Base-by-base conservation (phyloP, 2,329 filamentous ascomycete genomes). In the Cercospora beticola region DNA sequence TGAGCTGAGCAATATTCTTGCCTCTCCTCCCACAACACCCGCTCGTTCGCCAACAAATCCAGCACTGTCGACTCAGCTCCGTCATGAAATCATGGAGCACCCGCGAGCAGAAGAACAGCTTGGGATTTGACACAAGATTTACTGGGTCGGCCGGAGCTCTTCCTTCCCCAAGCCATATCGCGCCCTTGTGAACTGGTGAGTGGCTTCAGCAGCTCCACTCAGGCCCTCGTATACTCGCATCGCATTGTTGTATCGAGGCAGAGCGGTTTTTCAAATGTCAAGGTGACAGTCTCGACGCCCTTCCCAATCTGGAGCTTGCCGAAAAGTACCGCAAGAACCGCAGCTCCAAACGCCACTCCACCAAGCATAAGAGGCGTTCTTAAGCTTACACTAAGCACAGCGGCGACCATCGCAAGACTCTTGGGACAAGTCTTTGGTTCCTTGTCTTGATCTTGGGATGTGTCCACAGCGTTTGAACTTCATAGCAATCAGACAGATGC, bases 261-360 rank as follows among this genome's bases (percentile, higher is more conserved):
- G 18, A n/a, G n/a, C 5, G 31, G 23, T n/a, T 43, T 40, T 43
- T 16, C 36, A 43, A 8, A 43, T 43, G 36, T 43, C 16, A 43
- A 43, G 36, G 14, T 3, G 36, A 43, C 36, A 43, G 2, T 0
- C 3, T 49, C 60, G 12, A 62, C n/a, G 43, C 28, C 12, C 18
- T 64, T 33, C 46, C 62, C 4, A 43, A 57, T 57, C 21, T 30
- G 54, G 52, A 46, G n/a, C 54, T 59, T 65, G 62, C 62, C 62
- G 62, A 65, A 31, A 31, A 65, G 23, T 65, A 36, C 62, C 62
- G 62, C 62, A 58, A 65, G 28, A 57, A 65, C 62, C 54, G 62
- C 52, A 46, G 14, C 23, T 33, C 12, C 4, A 9, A 28, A 58
- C 62, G 62, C 52, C 62, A 64, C 62, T 46, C 18, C 52, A 30